Evolutionary conservation across 2,329 filamentous ascomycete genomes (phyloP), one percentile per base, ranked within the genome.

Genomic region (Fusarium sp.): DNA sequence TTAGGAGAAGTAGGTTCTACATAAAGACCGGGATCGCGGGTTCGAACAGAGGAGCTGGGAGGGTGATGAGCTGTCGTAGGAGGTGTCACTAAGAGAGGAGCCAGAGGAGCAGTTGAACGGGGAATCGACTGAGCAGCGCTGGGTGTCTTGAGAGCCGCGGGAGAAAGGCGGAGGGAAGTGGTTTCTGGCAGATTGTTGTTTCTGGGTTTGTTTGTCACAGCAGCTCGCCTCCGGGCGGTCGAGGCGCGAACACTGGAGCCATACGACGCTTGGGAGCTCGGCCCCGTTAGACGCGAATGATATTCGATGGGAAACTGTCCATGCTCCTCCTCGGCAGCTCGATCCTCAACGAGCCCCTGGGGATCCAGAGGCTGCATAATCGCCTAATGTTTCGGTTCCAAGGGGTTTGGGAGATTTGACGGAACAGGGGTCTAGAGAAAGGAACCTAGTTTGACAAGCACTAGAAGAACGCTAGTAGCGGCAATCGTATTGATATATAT

Each of bases 1-100:
- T 74, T 80, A 60, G 68, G 78, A 45, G 72, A 80, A 71, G 72
- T 77, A 35, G 77, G 63, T 55, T 79, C 78, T 74, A 75, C 73
- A 77, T 73, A 65, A 68, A 72, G 71, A 64, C 64, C 58, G 38
- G 71, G 61, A 55, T 78, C 77, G 45, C 65, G 75, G 50, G 67
- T 62, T 71, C 70, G 78, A 64, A 61, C 69, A 16, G 75, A 69
- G 38, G 58, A 70, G 35, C 61, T 53, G n/a, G 68, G 68, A 55
- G 68, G 68, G 47, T 73, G 67, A 57, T 64, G 61, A 24, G 75
- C 45, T 55, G 77, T 59, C 47, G 71, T 33, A 45, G 68, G 71
- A 53, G 65, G 59, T 67, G 74, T 54, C 44, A 70, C 59, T 53
- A 60, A 55, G 33, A 64, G 62, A 71, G 65, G 47, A 58, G 50